These are phyloP conservation scores for Neurospora cerealis DNA, from an alignment of 495 filamentous ascomycete species.

Conservation along the genomic window DNA sequence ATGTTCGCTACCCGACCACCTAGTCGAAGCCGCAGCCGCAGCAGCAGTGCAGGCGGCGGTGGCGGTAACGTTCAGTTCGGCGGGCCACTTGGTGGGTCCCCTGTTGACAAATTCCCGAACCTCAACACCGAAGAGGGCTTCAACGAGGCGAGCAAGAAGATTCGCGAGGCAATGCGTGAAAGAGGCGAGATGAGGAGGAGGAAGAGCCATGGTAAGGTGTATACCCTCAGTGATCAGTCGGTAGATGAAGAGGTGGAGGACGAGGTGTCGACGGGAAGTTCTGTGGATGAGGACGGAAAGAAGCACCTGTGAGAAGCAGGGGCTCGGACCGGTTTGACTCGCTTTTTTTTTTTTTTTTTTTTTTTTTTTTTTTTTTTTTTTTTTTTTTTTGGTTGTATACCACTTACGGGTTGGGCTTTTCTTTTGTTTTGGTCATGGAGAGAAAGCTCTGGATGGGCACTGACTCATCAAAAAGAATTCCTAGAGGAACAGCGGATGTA, in stretches of 20 bases:
- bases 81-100: slow-evolving; percentile 42
- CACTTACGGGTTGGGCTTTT: not conserved
- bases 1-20: slow-evolving; percentile 82
- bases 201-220: slow-evolving; percentile 42
- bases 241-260: not conserved
- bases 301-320: not conserved
- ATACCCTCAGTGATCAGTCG: not conserved
- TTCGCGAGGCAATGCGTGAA: slow-evolving; percentile 82
- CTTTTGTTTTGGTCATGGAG: not conserved
- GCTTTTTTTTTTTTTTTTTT: not conserved
- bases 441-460: not conserved
- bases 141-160: slow-evolving; percentile 74
- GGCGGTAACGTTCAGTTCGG: slow-evolving; percentile 26
- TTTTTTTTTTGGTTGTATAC: not conserved
- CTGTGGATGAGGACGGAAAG: not conserved
- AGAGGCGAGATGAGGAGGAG: slow-evolving; percentile 62
- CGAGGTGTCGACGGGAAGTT: not conserved
- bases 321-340: not conserved
- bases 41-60: slow-evolving; percentile 55
- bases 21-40: slow-evolving; percentile 59
- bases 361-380: not conserved
- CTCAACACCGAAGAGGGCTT: slow-evolving; percentile 62
- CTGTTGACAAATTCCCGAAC: slow-evolving; percentile 61
- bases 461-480: not conserved
- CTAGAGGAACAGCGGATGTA: not conserved